Evolutionary conservation across 805 yeast genomes (phyloP).

Genomic region (Peterozyma xylosa): DNA sequence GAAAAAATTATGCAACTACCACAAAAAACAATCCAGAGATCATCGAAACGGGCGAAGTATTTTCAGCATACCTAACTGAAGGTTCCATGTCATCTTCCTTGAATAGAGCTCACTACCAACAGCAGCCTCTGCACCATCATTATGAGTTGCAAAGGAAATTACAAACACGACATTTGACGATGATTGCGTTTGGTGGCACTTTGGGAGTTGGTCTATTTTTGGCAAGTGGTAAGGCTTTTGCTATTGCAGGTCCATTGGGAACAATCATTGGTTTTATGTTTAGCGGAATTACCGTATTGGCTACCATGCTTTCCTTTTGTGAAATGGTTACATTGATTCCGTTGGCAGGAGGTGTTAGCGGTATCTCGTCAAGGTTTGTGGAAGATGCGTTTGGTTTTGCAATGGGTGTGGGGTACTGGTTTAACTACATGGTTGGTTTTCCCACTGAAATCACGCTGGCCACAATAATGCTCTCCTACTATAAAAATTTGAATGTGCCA

Average conservation of each 20-base stretch:
- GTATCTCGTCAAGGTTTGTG: slow-evolving; percentile 65
- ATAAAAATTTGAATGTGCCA: slow-evolving; percentile 43
- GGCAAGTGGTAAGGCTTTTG: slow-evolving; percentile 65
- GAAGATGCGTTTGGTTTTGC: slow-evolving; percentile 76
- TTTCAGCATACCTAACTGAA: no score
- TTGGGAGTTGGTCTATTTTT: slow-evolving; percentile 73
- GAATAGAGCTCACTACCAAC: no score
- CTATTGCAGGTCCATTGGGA: slow-evolving; percentile 74
- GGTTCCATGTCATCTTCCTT: no score
- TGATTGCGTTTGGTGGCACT: slow-evolving; percentile 75
- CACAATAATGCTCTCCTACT: slow-evolving; percentile 67
- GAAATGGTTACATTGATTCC: slow-evolving; percentile 79
- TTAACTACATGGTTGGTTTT: slow-evolving; percentile 62
- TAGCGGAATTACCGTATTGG: slow-evolving; percentile 57
- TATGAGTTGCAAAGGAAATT: slow-evolving; percentile 31
- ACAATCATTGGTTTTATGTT: slow-evolving; percentile 58
- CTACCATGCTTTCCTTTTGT: slow-evolving; percentile 71
- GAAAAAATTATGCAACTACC: neutral
- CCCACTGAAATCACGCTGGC: slow-evolving; percentile 81
- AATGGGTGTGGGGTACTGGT: slow-evolving; percentile 67
- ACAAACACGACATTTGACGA: slow-evolving; percentile 60
- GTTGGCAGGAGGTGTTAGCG: slow-evolving; percentile 69
- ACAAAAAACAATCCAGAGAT: no score
- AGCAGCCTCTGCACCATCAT: neutral
- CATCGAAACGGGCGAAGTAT: no score